phyloP scores from a whole-genome alignment of 306 rosid genomes.

The Pterocarpus macrocarpus region DNA sequence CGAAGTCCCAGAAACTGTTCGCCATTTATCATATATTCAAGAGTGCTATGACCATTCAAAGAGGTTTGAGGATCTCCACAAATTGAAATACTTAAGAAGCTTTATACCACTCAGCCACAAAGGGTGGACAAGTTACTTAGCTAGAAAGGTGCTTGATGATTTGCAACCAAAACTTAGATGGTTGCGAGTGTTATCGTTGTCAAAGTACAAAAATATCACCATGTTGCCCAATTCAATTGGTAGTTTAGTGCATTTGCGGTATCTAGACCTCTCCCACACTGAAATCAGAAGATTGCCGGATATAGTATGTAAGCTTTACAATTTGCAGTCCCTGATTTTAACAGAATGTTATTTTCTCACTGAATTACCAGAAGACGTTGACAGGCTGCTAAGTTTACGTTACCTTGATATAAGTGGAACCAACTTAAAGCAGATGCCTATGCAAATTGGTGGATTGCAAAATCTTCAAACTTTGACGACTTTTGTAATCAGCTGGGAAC shows the following conservation, averaged over 20 bases:
- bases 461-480: no score
- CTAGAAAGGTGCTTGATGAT: not conserved
- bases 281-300: not conserved
- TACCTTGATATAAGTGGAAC: no score
- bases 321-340: no score
- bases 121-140: not conserved
- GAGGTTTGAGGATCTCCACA: not conserved
- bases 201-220: not conserved
- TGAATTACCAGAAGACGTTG: no score
- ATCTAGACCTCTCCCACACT: conserved; percentile 8
- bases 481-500: no score
- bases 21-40: conserved; percentile 5
- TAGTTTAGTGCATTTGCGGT: conserved; percentile 16
- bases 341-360: no score
- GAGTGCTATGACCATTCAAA: conserved; percentile 5
- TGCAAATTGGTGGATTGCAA: no score
- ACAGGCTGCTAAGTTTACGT: no score
- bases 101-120: not conserved
- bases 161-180: conserved; percentile 10
- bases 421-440: no score
- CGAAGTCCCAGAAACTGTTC: not conserved
- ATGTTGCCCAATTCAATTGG: conserved; percentile 14
- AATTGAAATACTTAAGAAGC: no score
- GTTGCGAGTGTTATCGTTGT: conserved; percentile 2
- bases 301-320: no score